phyloP scores from a whole-genome alignment of 2,329 filamentous ascomycete genomes.

The Diaporthe capsici region DNA sequence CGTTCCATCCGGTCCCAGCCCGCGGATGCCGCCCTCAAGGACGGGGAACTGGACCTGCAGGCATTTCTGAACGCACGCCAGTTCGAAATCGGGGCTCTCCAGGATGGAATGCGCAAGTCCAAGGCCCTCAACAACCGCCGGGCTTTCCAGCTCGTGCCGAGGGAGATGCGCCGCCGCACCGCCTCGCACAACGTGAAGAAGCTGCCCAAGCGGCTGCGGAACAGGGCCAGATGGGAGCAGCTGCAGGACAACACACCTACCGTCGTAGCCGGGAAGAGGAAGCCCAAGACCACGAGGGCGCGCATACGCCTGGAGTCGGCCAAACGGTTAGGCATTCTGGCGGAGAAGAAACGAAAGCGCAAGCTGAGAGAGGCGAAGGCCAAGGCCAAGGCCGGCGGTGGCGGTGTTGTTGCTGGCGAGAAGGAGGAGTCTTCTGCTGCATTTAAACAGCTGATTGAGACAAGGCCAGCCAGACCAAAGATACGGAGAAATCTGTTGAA shows the following conservation, averaged over 20 bases:
- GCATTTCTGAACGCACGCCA: slow-evolving; percentile 88
- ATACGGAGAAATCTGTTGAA: slow-evolving; percentile 80
- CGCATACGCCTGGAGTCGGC: slow-evolving; percentile 82
- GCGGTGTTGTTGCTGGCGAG: slow-evolving; percentile 42
- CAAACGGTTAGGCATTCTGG: slow-evolving; percentile 76
- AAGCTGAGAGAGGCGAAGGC: slow-evolving; percentile 53
- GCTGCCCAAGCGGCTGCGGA: slow-evolving; percentile 83
- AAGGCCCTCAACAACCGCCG: slow-evolving; percentile 74
- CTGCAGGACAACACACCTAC: slow-evolving; percentile 91
- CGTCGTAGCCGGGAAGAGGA: slow-evolving; percentile 75
- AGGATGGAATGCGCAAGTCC: slow-evolving; percentile 83
- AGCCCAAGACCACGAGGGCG: slow-evolving; percentile 69
- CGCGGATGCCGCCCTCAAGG: slow-evolving; percentile 66
- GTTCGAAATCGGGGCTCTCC: slow-evolving; percentile 89
- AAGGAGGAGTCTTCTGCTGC: slow-evolving; percentile 41
- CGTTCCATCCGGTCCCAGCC: slow-evolving; percentile 66
- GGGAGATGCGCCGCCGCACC: slow-evolving; percentile 85
- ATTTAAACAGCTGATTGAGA: slow-evolving; percentile 52
- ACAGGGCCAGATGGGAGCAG: slow-evolving; percentile 81
- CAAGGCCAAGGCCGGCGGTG: slow-evolving; percentile 45
- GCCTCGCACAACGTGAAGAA: slow-evolving; percentile 96
- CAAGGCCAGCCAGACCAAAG: slow-evolving; percentile 69
- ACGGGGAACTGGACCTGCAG: slow-evolving; percentile 88
- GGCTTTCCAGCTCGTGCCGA: slow-evolving; percentile 92
- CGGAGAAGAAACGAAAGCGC: slow-evolving; percentile 66